phyloP scores from a whole-genome alignment of 2,329 filamentous ascomycete species.

The Neofusicoccum kwambonambiense region DNA sequence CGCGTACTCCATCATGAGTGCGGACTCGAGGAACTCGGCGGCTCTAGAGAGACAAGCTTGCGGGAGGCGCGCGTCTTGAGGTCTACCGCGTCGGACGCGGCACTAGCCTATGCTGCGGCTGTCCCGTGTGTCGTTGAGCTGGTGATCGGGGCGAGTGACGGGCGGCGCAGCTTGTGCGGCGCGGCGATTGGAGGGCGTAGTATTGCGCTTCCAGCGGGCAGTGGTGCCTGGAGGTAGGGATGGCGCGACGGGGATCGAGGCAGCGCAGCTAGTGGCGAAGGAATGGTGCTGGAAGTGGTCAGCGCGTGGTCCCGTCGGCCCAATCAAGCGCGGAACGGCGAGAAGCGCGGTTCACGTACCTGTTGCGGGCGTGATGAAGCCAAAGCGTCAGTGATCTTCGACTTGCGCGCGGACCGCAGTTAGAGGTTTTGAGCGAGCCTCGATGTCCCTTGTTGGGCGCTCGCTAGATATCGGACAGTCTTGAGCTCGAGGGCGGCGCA shows the following conservation, averaged over 20 bases:
- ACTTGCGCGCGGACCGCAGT: constrained; percentile 19
- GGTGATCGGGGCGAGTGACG: constrained; percentile 20
- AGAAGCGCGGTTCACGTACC: constrained; percentile 21
- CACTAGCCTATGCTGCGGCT: constrained; percentile 31
- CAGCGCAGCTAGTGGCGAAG: constrained; percentile 31
- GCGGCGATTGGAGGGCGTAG: constrained; percentile 29
- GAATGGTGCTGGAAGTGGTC: constrained; percentile 33
- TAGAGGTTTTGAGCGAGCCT: constrained; percentile 26
- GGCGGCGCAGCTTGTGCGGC: constrained; percentile 10
- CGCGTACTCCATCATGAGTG: constrained; percentile 48
- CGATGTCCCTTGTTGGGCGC: constrained; percentile 34
- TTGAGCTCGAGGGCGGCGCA: constrained; percentile 31
- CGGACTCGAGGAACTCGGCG: not conserved
- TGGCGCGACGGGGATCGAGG: constrained; percentile 28
- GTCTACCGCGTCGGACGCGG: constrained; percentile 33
- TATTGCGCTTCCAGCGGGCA: constrained; percentile 1
- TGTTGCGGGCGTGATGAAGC: constrained; percentile 24
- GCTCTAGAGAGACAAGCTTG: not conserved
- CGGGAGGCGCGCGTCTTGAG: constrained; percentile 15
- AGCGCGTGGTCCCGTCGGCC: constrained; percentile 30
- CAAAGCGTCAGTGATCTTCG: constrained; percentile 12
- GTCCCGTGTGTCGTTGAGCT: constrained; percentile 23
- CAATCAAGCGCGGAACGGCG: constrained; percentile 25
- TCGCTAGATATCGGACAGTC: constrained; percentile 29
- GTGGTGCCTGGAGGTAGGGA: constrained; percentile 24